A percentile compares a stretch with the other conserved stretches of the same genome.
phyloP scores from a whole-genome alignment of 441 rosid genomes.

The Brassica hybrid region DNA sequence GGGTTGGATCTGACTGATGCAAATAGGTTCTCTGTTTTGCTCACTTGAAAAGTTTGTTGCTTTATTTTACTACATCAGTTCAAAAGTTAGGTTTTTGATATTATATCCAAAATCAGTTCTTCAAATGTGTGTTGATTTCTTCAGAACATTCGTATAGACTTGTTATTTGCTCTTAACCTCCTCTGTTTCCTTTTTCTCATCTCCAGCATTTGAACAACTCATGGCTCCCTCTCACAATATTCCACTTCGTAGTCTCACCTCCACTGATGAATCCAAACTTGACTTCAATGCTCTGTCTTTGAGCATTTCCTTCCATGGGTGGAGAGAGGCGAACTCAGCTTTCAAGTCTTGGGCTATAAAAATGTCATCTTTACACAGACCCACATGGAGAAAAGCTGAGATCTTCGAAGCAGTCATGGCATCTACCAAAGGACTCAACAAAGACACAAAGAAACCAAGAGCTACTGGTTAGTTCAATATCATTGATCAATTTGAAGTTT shows the following conservation, averaged over 20 bases:
- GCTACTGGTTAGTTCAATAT: too few species aligned
- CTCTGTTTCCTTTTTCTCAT: background rate
- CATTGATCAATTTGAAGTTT: too few species aligned
- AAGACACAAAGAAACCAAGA: too few species aligned
- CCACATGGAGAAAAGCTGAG: conserved; percentile 45
- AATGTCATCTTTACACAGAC: conserved; percentile 29
- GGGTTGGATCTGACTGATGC: background rate
- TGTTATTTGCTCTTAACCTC: background rate
- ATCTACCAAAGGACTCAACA: too few species aligned
- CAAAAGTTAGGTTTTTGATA: background rate
- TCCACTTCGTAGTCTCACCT: background rate
- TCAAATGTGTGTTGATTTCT: too few species aligned
- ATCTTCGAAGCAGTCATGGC: conserved; percentile 43
- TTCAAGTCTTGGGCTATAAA: conserved; percentile 41
- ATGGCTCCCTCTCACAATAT: background rate
- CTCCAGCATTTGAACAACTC: background rate
- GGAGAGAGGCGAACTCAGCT: conserved; percentile 3
- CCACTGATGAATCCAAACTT: too few species aligned
- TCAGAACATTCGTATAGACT: background rate
- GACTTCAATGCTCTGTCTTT: background rate
- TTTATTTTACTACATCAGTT: background rate
- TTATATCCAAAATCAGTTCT: background rate
- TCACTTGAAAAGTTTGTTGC: background rate
- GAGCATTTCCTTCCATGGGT: conserved; percentile 35
- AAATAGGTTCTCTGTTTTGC: background rate